Evolutionary conservation across 192 early-diverging fungal species (phyloP).

Genomic region (Podila clonocystis): DNA sequence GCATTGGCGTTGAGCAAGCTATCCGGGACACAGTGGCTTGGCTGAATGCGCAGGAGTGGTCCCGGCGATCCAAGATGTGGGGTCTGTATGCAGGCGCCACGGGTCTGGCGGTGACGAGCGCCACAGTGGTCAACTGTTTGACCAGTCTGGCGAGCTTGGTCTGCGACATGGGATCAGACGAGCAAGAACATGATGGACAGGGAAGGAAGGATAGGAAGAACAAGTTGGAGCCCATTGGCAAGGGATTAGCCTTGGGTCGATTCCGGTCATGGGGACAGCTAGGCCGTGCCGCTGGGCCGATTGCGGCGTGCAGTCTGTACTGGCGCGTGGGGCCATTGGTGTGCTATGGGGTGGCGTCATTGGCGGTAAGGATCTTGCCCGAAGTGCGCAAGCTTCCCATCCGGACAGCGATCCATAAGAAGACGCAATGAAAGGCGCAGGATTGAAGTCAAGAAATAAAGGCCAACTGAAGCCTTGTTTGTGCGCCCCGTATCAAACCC

Average conservation of each 20-base stretch:
- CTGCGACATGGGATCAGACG: slow-evolving; percentile 54
- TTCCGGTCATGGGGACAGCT: slow-evolving; percentile 93
- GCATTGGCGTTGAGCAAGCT: neutral
- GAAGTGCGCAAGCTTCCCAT: slow-evolving; percentile 45
- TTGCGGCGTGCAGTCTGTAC: slow-evolving; percentile 87
- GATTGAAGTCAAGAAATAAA: neutral
- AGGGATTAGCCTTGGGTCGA: slow-evolving; percentile 81
- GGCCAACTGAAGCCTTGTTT: too few species aligned
- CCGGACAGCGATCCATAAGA: slow-evolving; percentile 15
- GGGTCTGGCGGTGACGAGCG: slow-evolving; percentile 91
- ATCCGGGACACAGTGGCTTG: slow-evolving; percentile 2
- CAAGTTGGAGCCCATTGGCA: slow-evolving; percentile 40
- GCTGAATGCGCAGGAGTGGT: slow-evolving; percentile 47
- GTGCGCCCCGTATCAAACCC: too few species aligned
- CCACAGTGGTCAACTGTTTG: slow-evolving; percentile 94
- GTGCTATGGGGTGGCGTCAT: slow-evolving; percentile 70
- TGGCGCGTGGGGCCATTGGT: slow-evolving; percentile 78
- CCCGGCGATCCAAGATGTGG: slow-evolving; percentile 38
- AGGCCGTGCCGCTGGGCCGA: slow-evolving; percentile 88
- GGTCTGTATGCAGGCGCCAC: slow-evolving; percentile 76
- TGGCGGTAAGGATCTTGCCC: slow-evolving; percentile 56
- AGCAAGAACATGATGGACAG: neutral
- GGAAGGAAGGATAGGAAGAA: neutral
- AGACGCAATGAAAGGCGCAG: neutral
- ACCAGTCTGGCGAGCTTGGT: slow-evolving; percentile 79